These are phyloP conservation scores for Pleurozium schreberi DNA, from an alignment of 225 moss, liverwort and hornwort genomes.

Conservation along the genomic window DNA sequence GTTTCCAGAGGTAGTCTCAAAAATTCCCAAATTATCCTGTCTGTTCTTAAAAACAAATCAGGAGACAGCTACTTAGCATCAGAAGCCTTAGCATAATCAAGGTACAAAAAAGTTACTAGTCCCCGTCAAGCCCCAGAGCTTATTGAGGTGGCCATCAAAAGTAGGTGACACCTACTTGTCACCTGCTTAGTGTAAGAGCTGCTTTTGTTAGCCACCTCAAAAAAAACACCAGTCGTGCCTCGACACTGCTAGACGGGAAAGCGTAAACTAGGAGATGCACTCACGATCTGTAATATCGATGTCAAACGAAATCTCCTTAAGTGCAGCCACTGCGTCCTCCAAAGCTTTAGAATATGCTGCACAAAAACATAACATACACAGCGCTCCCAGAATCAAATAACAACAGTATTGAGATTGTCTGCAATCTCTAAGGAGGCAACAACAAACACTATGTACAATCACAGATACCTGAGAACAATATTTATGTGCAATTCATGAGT, in stretches of 20 bases:
- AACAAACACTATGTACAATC: neutral
- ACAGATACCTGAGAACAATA: neutral
- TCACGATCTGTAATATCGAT: conserved; percentile 50
- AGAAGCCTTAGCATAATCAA: neutral
- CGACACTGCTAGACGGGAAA: neutral
- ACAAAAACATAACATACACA: neutral
- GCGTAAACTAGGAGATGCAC: neutral
- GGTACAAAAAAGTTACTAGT: neutral
- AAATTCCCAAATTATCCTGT: neutral
- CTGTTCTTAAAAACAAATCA: neutral
- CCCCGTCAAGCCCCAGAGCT: neutral
- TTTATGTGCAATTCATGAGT: neutral
- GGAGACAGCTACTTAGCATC: neutral
- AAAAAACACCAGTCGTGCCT: neutral
- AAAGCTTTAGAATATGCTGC: conserved; percentile 72
- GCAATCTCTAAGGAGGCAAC: neutral
- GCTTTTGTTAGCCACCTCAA: neutral
- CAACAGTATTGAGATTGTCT: neutral
- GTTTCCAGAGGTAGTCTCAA: neutral
- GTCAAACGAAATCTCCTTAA: conserved; percentile 76
- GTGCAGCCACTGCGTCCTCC: conserved; percentile 71
- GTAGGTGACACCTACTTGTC: neutral
- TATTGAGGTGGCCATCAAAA: neutral
- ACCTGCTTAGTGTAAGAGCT: neutral
- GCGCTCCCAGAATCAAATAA: neutral